phyloP scores from a whole-genome alignment of 352 stramenopile genomes.

The Globisporangium cylindrosporum region DNA sequence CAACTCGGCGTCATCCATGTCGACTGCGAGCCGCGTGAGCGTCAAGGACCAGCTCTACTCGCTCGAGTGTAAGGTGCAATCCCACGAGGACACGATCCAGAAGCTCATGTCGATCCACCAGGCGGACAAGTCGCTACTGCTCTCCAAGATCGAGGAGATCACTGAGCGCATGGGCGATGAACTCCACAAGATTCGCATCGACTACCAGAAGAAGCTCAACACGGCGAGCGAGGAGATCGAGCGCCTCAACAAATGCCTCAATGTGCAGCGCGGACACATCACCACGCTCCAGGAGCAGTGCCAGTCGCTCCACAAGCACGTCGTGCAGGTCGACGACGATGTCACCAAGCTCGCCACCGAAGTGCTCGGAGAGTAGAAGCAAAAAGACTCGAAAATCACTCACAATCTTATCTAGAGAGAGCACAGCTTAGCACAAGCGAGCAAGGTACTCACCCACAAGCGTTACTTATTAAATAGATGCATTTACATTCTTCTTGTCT shows the following conservation, averaged over 20 bases:
- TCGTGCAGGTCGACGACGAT: constrained; percentile 83
- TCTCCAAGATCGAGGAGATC: constrained; percentile 82
- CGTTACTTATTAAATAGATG: constrained; percentile 9
- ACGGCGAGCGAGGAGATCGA: constrained; percentile 81
- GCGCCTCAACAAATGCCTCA: constrained; percentile 81
- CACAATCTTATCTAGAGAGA: constrained; percentile 6
- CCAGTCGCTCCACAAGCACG: constrained; percentile 81
- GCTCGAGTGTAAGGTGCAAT: constrained; percentile 77
- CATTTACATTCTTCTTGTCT: not conserved
- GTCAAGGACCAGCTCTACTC: constrained; percentile 81
- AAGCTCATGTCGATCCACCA: constrained; percentile 84
- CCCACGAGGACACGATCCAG: constrained; percentile 80
- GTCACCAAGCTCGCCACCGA: constrained; percentile 81
- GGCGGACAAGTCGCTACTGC: constrained; percentile 66
- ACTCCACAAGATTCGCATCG: constrained; percentile 68
- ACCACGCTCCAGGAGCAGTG: constrained; percentile 83
- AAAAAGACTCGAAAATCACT: not conserved
- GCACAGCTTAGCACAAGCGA: not conserved
- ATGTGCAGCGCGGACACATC: constrained; percentile 79
- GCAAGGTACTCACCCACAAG: not conserved
- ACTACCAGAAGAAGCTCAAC: constrained; percentile 85
- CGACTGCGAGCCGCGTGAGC: constrained; percentile 39
- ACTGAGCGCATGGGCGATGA: constrained; percentile 76
- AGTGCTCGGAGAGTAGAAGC: constrained; percentile 62
- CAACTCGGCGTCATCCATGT: constrained; percentile 40